These are phyloP conservation scores for Sapria himalayana DNA, from an alignment of 345 rosid species.

Conservation along the genomic window DNA sequence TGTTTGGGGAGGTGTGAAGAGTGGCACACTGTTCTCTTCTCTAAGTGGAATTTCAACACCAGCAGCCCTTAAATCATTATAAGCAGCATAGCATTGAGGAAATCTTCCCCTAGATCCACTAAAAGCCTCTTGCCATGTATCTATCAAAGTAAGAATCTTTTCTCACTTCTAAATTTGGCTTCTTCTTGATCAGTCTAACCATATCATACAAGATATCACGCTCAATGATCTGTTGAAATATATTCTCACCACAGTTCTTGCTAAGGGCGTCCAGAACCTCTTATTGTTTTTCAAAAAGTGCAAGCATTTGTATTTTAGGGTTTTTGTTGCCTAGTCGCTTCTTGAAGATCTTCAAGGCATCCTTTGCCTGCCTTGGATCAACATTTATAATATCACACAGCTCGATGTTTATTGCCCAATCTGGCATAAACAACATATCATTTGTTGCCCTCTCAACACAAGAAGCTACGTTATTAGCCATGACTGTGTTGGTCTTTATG, in stretches of 20 bases:
- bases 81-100: constrained; percentile 78
- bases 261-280: constrained; percentile 92
- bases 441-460: constrained; percentile 93
- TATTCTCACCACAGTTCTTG: constrained; percentile 80
- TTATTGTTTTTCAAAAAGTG: constrained; percentile 83
- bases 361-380: constrained; percentile 88
- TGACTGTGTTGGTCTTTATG: constrained; percentile 11
- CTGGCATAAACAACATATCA: constrained; percentile 80
- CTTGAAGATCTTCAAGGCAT: constrained; percentile 73
- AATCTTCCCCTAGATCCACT: constrained; percentile 62
- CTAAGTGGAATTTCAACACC: constrained; percentile 88
- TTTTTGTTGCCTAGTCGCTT: constrained; percentile 73
- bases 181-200: constrained; percentile 94
- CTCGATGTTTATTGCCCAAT: constrained; percentile 92
- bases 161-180: constrained; percentile 89
- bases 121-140: constrained; percentile 64
- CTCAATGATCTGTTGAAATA: constrained; percentile 70
- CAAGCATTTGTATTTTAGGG: constrained; percentile 73
- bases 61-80: constrained; percentile 73
- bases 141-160: constrained; percentile 56
- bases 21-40: constrained; percentile 54
- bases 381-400: constrained; percentile 75
- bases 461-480: constrained; percentile 63
- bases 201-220: constrained; percentile 85
- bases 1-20: constrained; percentile 94